A percentile compares a stretch with the other conserved stretches of the same genome.
Evolutionary conservation across 495 filamentous ascomycete species (phyloP).

Genomic region (Daldinia vernicosa): DNA sequence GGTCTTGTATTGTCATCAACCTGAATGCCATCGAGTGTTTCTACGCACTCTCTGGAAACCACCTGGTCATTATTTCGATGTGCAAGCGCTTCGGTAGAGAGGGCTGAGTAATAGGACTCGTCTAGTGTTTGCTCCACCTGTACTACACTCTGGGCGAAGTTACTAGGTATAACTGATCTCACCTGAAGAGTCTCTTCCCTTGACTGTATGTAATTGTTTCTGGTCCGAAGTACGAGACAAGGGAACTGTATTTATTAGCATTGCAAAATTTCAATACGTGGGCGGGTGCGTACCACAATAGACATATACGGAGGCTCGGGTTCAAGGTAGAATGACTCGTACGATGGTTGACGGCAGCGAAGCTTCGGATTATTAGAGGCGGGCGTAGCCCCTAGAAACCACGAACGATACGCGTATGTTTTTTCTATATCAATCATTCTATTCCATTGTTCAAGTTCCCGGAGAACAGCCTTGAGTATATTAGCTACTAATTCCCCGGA

Average conservation of each 20-base stretch:
- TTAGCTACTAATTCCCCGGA: background rate
- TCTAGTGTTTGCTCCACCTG: background rate
- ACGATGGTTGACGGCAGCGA: background rate
- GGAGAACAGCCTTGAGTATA: background rate
- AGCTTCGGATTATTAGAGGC: background rate
- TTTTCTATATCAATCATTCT: background rate
- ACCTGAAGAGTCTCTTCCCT: background rate
- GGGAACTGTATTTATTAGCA: background rate
- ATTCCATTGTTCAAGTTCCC: background rate
- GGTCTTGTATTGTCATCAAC: too few relatives aligned
- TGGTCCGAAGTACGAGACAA: background rate
- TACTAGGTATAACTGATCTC: background rate
- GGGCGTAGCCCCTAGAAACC: too few relatives aligned
- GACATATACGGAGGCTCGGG: too few relatives aligned
- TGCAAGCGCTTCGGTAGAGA: background rate
- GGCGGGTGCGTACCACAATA: background rate
- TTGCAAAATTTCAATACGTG: background rate
- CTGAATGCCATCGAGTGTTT: background rate
- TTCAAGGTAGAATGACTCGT: background rate
- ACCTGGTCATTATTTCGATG: background rate
- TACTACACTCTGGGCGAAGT: background rate
- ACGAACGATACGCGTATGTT: too few relatives aligned
- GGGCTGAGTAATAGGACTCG: background rate
- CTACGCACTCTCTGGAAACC: background rate
- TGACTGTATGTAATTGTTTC: background rate